Percentiles rank a stretch among this genome's conserved stretches.
phyloP scores from a whole-genome alignment of 2,329 filamentous ascomycete species.

The Emergomyces pasteurianus region DNA sequence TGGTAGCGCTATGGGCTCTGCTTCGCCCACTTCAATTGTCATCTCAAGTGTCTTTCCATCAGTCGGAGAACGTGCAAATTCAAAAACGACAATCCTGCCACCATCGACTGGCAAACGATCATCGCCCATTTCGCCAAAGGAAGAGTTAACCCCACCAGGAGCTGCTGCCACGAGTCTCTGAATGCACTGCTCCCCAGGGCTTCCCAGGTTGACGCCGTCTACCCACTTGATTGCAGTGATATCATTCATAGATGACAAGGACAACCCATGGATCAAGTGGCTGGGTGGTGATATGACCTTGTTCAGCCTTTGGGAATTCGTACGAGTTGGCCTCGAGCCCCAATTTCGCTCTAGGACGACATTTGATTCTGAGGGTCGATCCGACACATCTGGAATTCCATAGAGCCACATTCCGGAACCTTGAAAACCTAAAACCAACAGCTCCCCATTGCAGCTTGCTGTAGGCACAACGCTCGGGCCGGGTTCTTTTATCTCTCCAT shows the following conservation, averaged over 20 bases:
- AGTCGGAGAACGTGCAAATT: constrained; percentile 54
- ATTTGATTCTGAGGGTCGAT: constrained; percentile 5
- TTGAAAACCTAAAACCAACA: constrained; percentile 63
- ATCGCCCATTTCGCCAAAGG: constrained; percentile 48
- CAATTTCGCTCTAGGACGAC: constrained; percentile 9
- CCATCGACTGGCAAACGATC: constrained; percentile 70
- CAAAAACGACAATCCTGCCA: constrained; percentile 58
- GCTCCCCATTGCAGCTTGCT: constrained; percentile 55
- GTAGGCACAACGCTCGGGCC: constrained; percentile 58
- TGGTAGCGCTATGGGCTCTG: constrained; percentile 55
- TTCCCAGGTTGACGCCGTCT: constrained; percentile 40
- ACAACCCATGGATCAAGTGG: constrained; percentile 55
- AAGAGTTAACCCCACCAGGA: constrained; percentile 51
- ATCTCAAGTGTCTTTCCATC: constrained; percentile 48
- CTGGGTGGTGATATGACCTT: constrained; percentile 42
- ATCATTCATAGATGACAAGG: constrained; percentile 52
- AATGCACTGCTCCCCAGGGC: constrained; percentile 19
- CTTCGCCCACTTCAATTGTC: constrained; percentile 62
- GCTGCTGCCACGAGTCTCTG: constrained; percentile 56
- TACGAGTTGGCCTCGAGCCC: constrained; percentile 14
- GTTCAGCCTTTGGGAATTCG: constrained; percentile 19
- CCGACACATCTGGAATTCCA: constrained; percentile 54
- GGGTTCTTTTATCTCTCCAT: constrained; percentile 41
- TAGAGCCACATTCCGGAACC: constrained; percentile 67
- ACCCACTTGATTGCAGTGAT: constrained; percentile 62